These are phyloP conservation scores for Trifolium pratense DNA, from an alignment of 306 rosid species.

Conservation along the genomic window DNA sequence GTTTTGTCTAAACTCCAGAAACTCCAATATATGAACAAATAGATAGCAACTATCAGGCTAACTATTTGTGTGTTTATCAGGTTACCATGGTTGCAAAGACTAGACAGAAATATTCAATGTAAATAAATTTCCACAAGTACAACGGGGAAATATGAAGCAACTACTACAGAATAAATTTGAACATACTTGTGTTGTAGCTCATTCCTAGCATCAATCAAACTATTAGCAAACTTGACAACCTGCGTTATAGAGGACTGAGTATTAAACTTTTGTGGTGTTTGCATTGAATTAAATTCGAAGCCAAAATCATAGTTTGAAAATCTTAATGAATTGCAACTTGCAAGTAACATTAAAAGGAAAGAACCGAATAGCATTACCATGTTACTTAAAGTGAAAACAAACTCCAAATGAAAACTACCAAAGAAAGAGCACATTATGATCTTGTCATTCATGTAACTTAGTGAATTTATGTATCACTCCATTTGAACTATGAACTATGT, in stretches of 20 bases:
- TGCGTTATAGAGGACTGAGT: constrained; percentile 39
- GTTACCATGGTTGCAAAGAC: not conserved
- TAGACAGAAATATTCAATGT: not conserved
- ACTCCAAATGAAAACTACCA: not conserved
- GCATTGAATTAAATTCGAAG: not conserved
- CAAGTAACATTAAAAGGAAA: not conserved
- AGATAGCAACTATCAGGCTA: not conserved
- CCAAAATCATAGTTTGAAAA: not conserved
- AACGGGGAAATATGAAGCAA: constrained; percentile 2
- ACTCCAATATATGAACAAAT: not conserved
- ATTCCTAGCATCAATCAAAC: constrained; percentile 76
- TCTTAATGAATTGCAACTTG: too few species aligned
- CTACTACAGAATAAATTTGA: constrained; percentile 34
- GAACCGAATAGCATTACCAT: not conserved
- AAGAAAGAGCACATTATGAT: not conserved
- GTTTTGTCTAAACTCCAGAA: not conserved
- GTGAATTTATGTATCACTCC: not conserved
- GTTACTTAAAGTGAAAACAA: not conserved
- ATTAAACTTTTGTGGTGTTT: too few species aligned
- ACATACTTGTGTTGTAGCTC: constrained; percentile 89
- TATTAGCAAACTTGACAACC: constrained; percentile 82
- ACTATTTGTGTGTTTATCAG: too few species aligned
- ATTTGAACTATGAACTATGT: not conserved
- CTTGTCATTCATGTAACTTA: not conserved
- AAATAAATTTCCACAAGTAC: constrained; percentile 5